Conservation (phyloP, 2,329 filamentous ascomycete genomes). For the Alternaria hordeiaustralica region DNA sequence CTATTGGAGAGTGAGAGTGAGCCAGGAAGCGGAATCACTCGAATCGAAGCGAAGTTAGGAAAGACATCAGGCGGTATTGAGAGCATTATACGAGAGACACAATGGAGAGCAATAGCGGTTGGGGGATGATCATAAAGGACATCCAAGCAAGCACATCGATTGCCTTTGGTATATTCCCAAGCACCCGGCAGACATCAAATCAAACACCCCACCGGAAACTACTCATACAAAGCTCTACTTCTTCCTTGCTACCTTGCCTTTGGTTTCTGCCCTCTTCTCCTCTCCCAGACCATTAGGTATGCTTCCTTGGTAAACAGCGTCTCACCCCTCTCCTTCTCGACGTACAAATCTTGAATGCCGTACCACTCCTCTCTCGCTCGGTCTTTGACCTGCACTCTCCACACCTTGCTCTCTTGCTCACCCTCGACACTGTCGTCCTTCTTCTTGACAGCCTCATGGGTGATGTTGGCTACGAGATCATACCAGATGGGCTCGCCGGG, state of each 20-base stretch:
- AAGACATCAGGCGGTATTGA: neutral
- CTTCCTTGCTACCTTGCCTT: neutral
- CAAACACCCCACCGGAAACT: neutral
- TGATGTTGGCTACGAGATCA: slow-evolving; percentile 94
- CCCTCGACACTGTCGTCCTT: slow-evolving; percentile 85
- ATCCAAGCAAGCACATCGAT: neutral
- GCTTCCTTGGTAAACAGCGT: slow-evolving; percentile 91
- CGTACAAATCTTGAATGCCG: slow-evolving; percentile 90
- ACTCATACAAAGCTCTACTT: neutral
- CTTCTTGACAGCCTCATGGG: slow-evolving; percentile 79
- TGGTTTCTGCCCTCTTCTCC: slow-evolving; percentile 61
- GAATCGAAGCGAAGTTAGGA: neutral
- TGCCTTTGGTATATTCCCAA: neutral
- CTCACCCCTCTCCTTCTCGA: slow-evolving; percentile 87
- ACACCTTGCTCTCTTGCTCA: slow-evolving; percentile 89
- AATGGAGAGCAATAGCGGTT: neutral
- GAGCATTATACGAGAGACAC: neutral
- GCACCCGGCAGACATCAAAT: neutral
- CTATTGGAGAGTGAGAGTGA: neutral
- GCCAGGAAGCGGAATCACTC: neutral
- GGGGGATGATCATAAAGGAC: neutral
- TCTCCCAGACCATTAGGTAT: slow-evolving; percentile 96
- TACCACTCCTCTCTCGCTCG: slow-evolving; percentile 86
- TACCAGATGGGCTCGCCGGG: slow-evolving; percentile 88
- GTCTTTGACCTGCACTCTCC: slow-evolving; percentile 90